A percentile compares a stretch with the other conserved stretches of the same genome.
phyloP scores from a whole-genome alignment of 441 rosid genomes.

The Brassica balearica region DNA sequence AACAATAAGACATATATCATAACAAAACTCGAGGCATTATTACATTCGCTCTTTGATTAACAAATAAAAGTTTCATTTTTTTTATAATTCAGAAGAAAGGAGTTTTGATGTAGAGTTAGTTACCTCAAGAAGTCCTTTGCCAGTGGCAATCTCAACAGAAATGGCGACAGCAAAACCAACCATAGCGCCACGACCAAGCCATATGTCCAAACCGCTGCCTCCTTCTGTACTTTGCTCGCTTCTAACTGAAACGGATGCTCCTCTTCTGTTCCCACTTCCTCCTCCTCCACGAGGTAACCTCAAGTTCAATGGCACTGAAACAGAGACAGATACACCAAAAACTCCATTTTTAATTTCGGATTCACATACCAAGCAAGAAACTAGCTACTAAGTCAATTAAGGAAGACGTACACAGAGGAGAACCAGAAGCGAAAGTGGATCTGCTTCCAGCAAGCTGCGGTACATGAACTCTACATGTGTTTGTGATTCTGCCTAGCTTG shows the following conservation, averaged over 20 bases:
- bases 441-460: slow-evolving; percentile 43
- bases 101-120: not conserved
- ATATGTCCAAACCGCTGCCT: slow-evolving; percentile 71
- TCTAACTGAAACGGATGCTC: slow-evolving; percentile 59
- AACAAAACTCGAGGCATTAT: slow-evolving; percentile 6
- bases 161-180: slow-evolving; percentile 82
- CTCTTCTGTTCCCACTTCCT: slow-evolving; percentile 50
- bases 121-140: slow-evolving; percentile 93
- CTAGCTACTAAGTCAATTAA: not conserved
- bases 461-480: slow-evolving; percentile 36
- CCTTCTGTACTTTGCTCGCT: slow-evolving; percentile 68
- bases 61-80: no score
- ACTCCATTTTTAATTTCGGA: no score
- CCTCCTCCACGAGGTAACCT: slow-evolving; percentile 41
- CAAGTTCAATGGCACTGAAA: slow-evolving; percentile 48
- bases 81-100: not conserved
- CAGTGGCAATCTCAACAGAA: slow-evolving; percentile 77
- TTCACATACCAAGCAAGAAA: not conserved
- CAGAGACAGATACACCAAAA: slow-evolving; percentile 2
- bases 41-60: no score
- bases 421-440: slow-evolving; percentile 54
- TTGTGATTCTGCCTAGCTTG: slow-evolving; percentile 41
- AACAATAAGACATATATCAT: not conserved
- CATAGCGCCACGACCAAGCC: slow-evolving; percentile 94
- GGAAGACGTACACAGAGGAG: slow-evolving; percentile 58